A percentile compares a stretch with the other conserved stretches of the same genome.
These are phyloP conservation scores for Cryoendolithus antarcticus DNA, from an alignment of 2,329 filamentous ascomycete genomes.

Conservation along the genomic window DNA sequence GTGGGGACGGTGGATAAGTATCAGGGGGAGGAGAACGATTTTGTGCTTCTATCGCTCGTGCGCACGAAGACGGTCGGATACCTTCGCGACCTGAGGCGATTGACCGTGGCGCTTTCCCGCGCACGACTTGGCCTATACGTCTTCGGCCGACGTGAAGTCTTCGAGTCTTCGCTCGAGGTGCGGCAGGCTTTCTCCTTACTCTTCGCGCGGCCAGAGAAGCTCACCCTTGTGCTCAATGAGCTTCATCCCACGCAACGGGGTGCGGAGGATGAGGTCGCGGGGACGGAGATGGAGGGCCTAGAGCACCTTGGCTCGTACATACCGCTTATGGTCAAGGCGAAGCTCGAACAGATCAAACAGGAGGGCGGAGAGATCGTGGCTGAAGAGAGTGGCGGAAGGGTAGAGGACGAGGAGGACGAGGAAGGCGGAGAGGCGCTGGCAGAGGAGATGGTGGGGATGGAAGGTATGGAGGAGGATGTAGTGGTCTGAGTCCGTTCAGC, in stretches of 20 bases:
- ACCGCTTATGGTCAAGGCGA: slow-evolving; percentile 81
- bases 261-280: slow-evolving; percentile 39
- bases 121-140: slow-evolving; percentile 87
- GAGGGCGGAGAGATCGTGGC: slow-evolving; percentile 5
- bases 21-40: slow-evolving; percentile 98
- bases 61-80: slow-evolving; percentile 84
- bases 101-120: slow-evolving; percentile 89
- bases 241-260: slow-evolving; percentile 59
- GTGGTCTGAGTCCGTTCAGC: background rate
- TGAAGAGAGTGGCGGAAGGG: slow-evolving; percentile 5
- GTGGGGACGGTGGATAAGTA: slow-evolving; percentile 98
- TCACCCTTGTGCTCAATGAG: slow-evolving; percentile 72
- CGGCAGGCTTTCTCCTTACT: slow-evolving; percentile 74
- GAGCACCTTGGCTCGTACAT: slow-evolving; percentile 96
- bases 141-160: slow-evolving; percentile 75
- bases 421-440: slow-evolving; percentile 12
- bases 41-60: slow-evolving; percentile 86
- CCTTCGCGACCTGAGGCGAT: slow-evolving; percentile 78
- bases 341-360: slow-evolving; percentile 44
- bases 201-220: slow-evolving; percentile 51
- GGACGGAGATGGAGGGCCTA: slow-evolving; percentile 71
- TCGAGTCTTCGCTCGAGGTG: slow-evolving; percentile 79
- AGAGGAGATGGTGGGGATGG: slow-evolving; percentile 3
- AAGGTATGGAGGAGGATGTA: slow-evolving; percentile 2
- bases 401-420: slow-evolving; percentile 21